Base-by-base conservation (phyloP, 1,284 basidiomycete genomes). In the Malassezia sp. region DNA sequence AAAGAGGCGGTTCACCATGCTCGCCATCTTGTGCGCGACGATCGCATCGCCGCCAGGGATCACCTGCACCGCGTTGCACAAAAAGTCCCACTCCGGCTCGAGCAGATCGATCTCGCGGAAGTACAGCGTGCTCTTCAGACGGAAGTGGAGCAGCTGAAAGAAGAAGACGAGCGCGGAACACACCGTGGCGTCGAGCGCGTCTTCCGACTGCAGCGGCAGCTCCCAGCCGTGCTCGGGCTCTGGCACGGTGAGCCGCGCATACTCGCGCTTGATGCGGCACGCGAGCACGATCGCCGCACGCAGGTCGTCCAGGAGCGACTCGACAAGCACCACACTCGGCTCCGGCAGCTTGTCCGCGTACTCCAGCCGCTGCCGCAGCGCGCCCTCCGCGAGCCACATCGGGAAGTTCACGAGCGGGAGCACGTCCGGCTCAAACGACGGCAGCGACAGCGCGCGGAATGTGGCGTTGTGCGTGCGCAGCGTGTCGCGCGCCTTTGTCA, bases 101-200 rank as follows among this genome's bases (percentile, higher is more conserved):
- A 97, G 77, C 20, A 96, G 81, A 66, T 97, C 93, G 1, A 90
- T 95, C 74, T 97, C 91, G 63, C 93, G 91, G 74, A 95, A 93
- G 71, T 91, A 86, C 42, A 90, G 84, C n/a, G 84, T 85, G 53
- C 84, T 85, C 73, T 91, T 91, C 42, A 99, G 77, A 71, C 95
- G 93, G 82, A 84, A 88, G 60, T 93, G 86, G 23, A 97, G 80
- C 26, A 99, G 75, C 63, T 80, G 83, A 78, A 97, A 97, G 74
- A 97, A 93, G 70, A 83, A 83, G 8, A 80, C 78, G 56, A 97
- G 75, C 8, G 87, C 86, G 55, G 90, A 84, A 47, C 93, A 75
- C 44, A 97, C 81, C 2, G 86, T 86, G 18, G 77, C 74, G 68
- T 97, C 90, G 71, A 96, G 97, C 57, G 87, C 84, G 44, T 82